Percentiles rank a stretch among this genome's conserved stretches.
phyloP scores from a whole-genome alignment of 805 yeast genomes.

The Clavispora fructus region DNA sequence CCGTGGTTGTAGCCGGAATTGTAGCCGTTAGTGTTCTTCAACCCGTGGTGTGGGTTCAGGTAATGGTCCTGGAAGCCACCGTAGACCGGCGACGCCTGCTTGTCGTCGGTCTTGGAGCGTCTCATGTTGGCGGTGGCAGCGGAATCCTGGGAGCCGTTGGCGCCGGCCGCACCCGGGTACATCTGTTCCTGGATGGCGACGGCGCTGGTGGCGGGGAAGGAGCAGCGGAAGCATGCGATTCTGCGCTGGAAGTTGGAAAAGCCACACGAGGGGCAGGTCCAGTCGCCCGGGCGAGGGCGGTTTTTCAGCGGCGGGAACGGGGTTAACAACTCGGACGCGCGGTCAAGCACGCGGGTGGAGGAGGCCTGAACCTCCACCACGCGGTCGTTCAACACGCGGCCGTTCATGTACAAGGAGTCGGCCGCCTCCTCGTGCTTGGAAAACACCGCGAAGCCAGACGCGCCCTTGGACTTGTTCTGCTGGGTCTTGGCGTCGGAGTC shows the following conservation, averaged over 20 bases:
- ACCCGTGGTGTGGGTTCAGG: slow-evolving; percentile 10
- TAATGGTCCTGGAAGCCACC: slow-evolving; percentile 11
- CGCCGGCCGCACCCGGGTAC: slow-evolving; percentile 20
- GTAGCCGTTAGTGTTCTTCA: slow-evolving; percentile 5
- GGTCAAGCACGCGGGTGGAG: slow-evolving; percentile 67
- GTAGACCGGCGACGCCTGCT: slow-evolving; percentile 6
- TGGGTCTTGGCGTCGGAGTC: slow-evolving; percentile 15
- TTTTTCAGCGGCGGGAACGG: slow-evolving; percentile 84
- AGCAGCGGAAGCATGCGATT: slow-evolving; percentile 89
- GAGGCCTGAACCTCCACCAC: slow-evolving; percentile 86
- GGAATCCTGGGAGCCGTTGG: neutral
- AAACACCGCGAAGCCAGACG: slow-evolving; percentile 82
- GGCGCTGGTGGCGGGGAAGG: slow-evolving; percentile 77
- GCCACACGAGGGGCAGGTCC: slow-evolving; percentile 97
- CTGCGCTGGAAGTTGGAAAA: slow-evolving; percentile 92
- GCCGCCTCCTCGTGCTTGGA: slow-evolving; percentile 81
- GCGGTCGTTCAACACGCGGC: slow-evolving; percentile 66
- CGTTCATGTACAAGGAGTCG: slow-evolving; percentile 74
- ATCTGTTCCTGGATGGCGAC: slow-evolving; percentile 64
- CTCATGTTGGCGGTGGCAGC: neutral
- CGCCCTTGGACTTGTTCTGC: slow-evolving; percentile 35
- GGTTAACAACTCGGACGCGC: slow-evolving; percentile 73
- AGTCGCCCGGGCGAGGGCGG: slow-evolving; percentile 93
- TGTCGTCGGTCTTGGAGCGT: slow-evolving; percentile 10
- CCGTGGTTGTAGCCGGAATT: slow-evolving; percentile 10